A percentile compares a stretch with the other conserved stretches of the same genome.
phyloP scores from a whole-genome alignment of 768 basidiomycete genomes.

The Pholiota microspora region DNA sequence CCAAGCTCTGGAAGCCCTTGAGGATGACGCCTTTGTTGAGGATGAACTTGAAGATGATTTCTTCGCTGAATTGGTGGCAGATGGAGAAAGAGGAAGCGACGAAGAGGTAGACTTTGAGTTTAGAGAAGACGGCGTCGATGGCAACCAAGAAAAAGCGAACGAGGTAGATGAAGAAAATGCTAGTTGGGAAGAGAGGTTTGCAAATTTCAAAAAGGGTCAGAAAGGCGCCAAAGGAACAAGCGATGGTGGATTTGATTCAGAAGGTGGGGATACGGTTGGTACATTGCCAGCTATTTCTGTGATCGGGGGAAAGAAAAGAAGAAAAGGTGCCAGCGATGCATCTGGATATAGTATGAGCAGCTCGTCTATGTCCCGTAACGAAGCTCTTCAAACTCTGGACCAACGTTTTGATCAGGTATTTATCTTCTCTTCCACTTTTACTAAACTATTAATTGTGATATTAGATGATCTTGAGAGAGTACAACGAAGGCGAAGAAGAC shows the following conservation, averaged over 20 bases:
- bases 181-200: conserved; percentile 80
- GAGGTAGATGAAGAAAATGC: conserved; percentile 34
- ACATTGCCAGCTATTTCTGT: conserved; percentile 74
- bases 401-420: conserved; percentile 91
- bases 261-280: conserved; percentile 80
- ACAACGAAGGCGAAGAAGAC: conserved; percentile 61
- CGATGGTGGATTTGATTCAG: conserved; percentile 58
- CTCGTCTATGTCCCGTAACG: conserved; percentile 92
- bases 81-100: conserved; percentile 63
- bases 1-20: conserved; percentile 90
- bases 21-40: conserved; percentile 93
- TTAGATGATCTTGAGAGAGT: conserved; percentile 80
- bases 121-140: conserved; percentile 44
- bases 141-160: conserved; percentile 21
- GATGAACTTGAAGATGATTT: conserved; percentile 73
- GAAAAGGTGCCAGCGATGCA: conserved; percentile 77
- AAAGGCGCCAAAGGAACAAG: conserved; percentile 36
- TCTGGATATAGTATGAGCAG: conserved; percentile 98
- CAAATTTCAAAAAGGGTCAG: conserved; percentile 74
- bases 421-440: not conserved
- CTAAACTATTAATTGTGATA: not conserved
- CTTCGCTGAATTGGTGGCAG: conserved; percentile 67
- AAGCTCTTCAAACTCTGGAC: conserved; percentile 84
- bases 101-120: conserved; percentile 71
- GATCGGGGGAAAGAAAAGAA: conserved; percentile 70